Conservation (phyloP, 441 rosid species). For the Populus hybrid region DNA sequence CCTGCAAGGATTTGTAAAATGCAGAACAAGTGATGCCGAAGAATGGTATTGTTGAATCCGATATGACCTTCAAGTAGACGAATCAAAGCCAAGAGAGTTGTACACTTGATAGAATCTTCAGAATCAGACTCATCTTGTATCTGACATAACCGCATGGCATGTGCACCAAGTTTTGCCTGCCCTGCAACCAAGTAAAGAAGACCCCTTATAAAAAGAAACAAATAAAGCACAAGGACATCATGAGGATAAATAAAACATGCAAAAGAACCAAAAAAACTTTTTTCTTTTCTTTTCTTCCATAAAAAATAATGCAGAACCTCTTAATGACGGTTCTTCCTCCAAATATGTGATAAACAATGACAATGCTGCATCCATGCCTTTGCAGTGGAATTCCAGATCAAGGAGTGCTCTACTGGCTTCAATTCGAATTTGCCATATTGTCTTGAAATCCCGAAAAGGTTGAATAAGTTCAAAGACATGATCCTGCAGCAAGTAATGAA, state of each 20-base stretch:
- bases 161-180: constrained; percentile 72
- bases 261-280: background rate
- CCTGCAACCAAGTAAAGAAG: constrained; percentile 50
- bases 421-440: constrained; percentile 69
- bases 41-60: constrained; percentile 69
- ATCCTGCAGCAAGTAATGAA: constrained; percentile 52
- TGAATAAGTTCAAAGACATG: constrained; percentile 67
- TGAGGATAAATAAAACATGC: background rate
- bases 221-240: constrained; percentile 3
- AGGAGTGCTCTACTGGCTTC: constrained; percentile 94
- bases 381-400: constrained; percentile 79
- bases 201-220: background rate
- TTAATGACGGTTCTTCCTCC: constrained; percentile 75
- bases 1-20: constrained; percentile 75
- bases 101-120: constrained; percentile 43
- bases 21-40: constrained; percentile 86
- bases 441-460: constrained; percentile 63
- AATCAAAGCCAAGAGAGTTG: constrained; percentile 66
- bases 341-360: constrained; percentile 61
- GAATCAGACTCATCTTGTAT: constrained; percentile 46
- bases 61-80: constrained; percentile 66
- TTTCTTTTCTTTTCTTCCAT: background rate
- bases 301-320: constrained; percentile 54
- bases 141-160: constrained; percentile 83
- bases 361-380: constrained; percentile 80